A percentile compares a stretch with the other conserved stretches of the same genome.
phyloP scores from a whole-genome alignment of 2,329 filamentous ascomycete species.

The Penicillium polonicum region DNA sequence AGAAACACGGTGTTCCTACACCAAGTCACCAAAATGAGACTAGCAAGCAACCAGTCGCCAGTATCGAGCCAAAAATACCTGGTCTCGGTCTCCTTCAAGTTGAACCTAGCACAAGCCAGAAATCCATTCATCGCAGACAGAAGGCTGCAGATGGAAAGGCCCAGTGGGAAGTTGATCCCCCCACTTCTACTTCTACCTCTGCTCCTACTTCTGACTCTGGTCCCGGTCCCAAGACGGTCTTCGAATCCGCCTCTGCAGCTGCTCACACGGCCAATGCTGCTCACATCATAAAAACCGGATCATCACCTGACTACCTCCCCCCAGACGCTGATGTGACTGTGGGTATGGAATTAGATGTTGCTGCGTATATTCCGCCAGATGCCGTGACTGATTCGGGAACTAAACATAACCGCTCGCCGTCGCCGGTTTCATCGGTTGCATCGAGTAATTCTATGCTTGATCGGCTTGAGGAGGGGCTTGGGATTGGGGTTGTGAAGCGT shows the following conservation, averaged over 20 bases:
- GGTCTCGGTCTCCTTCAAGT: too few relatives aligned
- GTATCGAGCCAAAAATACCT: not conserved
- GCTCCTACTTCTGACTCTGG: not conserved
- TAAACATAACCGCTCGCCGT: slow-evolving; percentile 3
- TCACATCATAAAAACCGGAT: not conserved
- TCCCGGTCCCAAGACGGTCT: not conserved
- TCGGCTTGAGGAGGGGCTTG: slow-evolving; percentile 23
- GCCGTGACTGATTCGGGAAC: not conserved
- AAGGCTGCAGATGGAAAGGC: not conserved
- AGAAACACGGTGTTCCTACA: not conserved
- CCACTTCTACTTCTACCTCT: not conserved
- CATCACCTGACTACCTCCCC: not conserved
- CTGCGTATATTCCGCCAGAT: not conserved
- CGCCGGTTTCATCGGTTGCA: slow-evolving; percentile 8
- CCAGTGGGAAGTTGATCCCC: not conserved
- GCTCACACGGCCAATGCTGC: not conserved
- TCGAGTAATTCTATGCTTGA: slow-evolving; percentile 22
- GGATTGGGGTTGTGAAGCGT: slow-evolving; percentile 16
- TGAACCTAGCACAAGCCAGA: not conserved
- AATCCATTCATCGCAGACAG: not conserved
- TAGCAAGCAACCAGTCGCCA: not conserved
- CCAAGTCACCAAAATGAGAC: not conserved
- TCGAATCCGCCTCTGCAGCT: not conserved
- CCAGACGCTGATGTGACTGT: not conserved
- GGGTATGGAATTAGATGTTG: not conserved